These are phyloP conservation scores for Eimeria praecox DNA, from an alignment of 169 alveolate genomes.

Conservation along the genomic window DNA sequence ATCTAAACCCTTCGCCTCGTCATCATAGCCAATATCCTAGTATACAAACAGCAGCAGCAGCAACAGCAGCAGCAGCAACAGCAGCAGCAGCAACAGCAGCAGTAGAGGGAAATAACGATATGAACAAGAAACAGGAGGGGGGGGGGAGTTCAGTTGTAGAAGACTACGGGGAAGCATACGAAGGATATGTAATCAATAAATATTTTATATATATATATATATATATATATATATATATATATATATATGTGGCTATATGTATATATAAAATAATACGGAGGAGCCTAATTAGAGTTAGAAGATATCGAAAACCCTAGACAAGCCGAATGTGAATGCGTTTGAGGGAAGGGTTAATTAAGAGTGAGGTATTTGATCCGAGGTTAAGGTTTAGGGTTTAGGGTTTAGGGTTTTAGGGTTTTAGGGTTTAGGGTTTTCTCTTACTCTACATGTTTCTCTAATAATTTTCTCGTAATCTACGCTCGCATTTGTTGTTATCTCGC, in stretches of 20 bases:
- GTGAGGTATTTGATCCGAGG: not conserved
- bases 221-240: not conserved
- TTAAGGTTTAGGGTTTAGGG: not conserved
- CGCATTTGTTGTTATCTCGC: constrained; percentile 98
- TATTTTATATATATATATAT: not conserved
- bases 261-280: not conserved
- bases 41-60: not conserved
- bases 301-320: too few species aligned
- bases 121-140: too few species aligned
- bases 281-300: too few species aligned
- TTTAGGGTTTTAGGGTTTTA: too few species aligned
- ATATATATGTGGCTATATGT: not conserved
- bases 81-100: not conserved
- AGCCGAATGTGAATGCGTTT: too few species aligned
- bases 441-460: constrained; percentile 95
- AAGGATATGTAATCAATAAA: not conserved
- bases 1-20: constrained; percentile 96
- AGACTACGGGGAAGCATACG: too few species aligned
- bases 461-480: constrained; percentile 95
- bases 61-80: not conserved
- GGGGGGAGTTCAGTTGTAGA: too few species aligned
- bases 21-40: constrained; percentile 95
- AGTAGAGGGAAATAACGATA: too few species aligned
- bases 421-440: constrained; percentile 29
- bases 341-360: not conserved